Conservation (phyloP, 768 basidiomycete genomes). For the Naganishia antarctica region DNA sequence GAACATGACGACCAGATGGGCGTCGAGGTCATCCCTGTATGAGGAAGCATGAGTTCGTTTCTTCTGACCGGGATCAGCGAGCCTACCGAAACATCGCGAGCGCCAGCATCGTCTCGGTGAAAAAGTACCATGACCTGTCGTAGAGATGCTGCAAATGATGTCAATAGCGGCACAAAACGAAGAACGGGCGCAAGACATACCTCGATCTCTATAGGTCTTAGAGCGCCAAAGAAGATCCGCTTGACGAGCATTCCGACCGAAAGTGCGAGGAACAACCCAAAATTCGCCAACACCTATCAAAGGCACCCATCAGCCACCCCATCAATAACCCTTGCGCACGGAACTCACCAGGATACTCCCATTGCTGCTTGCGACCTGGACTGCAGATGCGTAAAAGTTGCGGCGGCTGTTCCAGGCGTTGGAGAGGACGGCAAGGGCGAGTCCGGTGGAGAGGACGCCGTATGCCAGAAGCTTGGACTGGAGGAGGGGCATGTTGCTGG, state of each 20-base stretch:
- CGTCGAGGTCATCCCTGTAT: conserved; percentile 48
- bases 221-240: conserved; percentile 80
- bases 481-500: conserved; percentile 8
- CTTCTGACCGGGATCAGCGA: not conserved
- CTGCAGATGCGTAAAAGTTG: conserved; percentile 85
- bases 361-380: conserved; percentile 86
- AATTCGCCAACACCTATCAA: conserved; percentile 85
- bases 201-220: conserved; percentile 86
- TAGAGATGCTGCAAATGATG: conserved; percentile 68
- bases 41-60: not conserved
- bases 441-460: conserved; percentile 60
- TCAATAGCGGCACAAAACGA: not conserved
- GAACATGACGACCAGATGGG: conserved; percentile 79
- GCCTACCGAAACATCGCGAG: conserved; percentile 82
- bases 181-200: conserved; percentile 52
- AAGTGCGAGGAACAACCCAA: conserved; percentile 71
- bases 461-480: conserved; percentile 59
- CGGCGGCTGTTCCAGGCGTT: conserved; percentile 71
- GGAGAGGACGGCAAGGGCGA: conserved; percentile 66
- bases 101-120: conserved; percentile 91
- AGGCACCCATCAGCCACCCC: not conserved
- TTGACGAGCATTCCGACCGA: conserved; percentile 72
- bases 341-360: conserved; percentile 77
- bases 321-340: not conserved
- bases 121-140: conserved; percentile 93